Base-by-base conservation (phyloP, 768 basidiomycete genomes). In the Podaxis rugospora region DNA sequence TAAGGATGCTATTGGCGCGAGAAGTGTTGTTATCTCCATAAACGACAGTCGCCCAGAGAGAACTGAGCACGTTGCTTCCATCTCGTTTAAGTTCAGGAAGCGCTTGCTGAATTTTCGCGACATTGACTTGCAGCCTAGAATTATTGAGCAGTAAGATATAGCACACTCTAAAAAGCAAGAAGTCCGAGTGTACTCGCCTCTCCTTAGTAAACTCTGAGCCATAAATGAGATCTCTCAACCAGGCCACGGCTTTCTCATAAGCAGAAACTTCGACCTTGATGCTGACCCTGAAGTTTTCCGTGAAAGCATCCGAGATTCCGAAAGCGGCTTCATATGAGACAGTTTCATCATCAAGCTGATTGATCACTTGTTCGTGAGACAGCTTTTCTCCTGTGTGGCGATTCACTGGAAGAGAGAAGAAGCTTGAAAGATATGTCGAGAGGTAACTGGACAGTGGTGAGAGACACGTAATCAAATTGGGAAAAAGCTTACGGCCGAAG, bases 11-110 rank as follows among this genome's bases (percentile, higher is more conserved):
- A 65, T 80, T 80, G 56, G 84, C 83, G 35, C 86, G 83, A 11
- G 84, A 83, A 9, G 90, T 89, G 4, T 91, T 93, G 51, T 78
- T 79, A 65, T 87, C 82, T 64, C 83, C 81, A 67, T 84, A 90
- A 25, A 93, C 68, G 27, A 92, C 68, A 62, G 86, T 82, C 16
- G 82, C 75, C 75, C 84, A 87, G 32, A 93, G 75, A 6, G 93
- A 89, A 9, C 80, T 79, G 50, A 94, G 78, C 10, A 98, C 90
- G 28, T 83, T 88, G 68, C 76, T 85, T 11, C 95, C 96, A 69
- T 93, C 89, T 40, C 97, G 85, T 78, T 98, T 98, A 66, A 92
- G 77, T 69, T 94, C 89, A 2, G 97, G 96, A 35, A 99, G 79
- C 18, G 87, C 87, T 71, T 98, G 96, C 47, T 90, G 86, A 23